These are phyloP conservation scores for Setaria viridis DNA, from an alignment of 202 grass and related monocot genomes.

Conservation along the genomic window DNA sequence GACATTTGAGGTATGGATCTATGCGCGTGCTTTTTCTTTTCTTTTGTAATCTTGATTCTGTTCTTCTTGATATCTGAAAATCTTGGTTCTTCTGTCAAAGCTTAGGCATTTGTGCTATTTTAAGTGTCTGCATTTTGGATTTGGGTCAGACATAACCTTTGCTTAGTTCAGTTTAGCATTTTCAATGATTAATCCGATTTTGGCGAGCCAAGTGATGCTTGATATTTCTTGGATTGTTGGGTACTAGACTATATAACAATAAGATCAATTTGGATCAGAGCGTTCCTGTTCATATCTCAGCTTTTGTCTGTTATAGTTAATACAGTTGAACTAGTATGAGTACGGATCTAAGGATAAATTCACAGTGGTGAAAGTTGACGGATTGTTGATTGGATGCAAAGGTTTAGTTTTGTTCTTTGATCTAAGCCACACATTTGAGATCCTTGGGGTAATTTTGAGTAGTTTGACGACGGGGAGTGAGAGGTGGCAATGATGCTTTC, in stretches of 20 bases:
- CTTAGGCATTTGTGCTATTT: slow-evolving; percentile 17
- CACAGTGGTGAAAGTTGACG: slow-evolving; percentile 19
- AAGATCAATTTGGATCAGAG: not conserved
- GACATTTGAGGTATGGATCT: slow-evolving; percentile 65
- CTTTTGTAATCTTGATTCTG: not conserved
- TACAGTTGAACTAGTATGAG: not conserved
- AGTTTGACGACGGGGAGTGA: slow-evolving; percentile 24
- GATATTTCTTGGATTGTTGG: slow-evolving; percentile 7
- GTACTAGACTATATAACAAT: not conserved
- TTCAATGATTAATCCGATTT: not conserved
- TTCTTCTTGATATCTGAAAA: not conserved
- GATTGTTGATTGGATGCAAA: slow-evolving; percentile 30
- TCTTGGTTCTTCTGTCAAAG: slow-evolving; percentile 3
- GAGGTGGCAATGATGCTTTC: slow-evolving; percentile 25
- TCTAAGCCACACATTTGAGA: slow-evolving; percentile 35
- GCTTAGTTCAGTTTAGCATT: slow-evolving; percentile 16
- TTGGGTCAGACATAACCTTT: slow-evolving; percentile 1
- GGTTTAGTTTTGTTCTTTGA: not conserved
- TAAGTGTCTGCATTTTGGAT: not conserved
- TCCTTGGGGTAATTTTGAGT: slow-evolving; percentile 30
- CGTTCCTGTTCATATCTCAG: not conserved
- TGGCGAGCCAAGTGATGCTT: not conserved
- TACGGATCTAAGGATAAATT: slow-evolving; percentile 18
- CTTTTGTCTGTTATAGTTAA: not conserved
- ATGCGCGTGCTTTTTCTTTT: not conserved